Evolutionary conservation across 176 grass and related monocot species (phyloP).

Genomic region (Musa schizocarpa): DNA sequence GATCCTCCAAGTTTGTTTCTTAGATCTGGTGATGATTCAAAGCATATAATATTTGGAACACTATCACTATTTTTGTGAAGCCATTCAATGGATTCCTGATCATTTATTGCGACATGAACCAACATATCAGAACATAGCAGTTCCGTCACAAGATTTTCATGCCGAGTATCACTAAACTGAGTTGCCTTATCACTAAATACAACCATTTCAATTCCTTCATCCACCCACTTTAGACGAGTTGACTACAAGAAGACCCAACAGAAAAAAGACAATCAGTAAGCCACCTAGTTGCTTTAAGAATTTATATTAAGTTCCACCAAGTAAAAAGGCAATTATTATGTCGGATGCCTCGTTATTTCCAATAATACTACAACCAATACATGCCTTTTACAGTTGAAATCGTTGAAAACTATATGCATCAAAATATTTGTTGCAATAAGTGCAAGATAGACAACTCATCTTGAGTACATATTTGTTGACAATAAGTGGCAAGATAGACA

Average conservation of each 20-base stretch:
- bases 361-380: no score
- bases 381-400: no score
- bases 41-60: slow-evolving; percentile 70
- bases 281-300: neutral
- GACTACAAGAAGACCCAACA: slow-evolving; percentile 37
- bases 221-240: slow-evolving; percentile 75
- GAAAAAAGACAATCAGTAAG: neutral
- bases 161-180: slow-evolving; percentile 1
- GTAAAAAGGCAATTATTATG: neutral
- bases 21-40: slow-evolving; percentile 62
- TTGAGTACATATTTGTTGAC: no score
- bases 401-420: no score
- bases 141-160: slow-evolving; percentile 33
- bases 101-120: slow-evolving; percentile 57
- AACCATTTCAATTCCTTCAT: slow-evolving; percentile 76
- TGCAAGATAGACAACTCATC: no score
- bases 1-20: slow-evolving; percentile 68
- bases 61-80: slow-evolving; percentile 41
- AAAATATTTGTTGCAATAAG: no score
- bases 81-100: slow-evolving; percentile 38
- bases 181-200: slow-evolving; percentile 54
- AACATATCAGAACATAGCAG: slow-evolving; percentile 52
- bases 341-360: no score
- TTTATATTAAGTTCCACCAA: neutral
- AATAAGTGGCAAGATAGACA: no score